phyloP scores from a whole-genome alignment of 768 basidiomycete genomes.

The Termitomyces sp. region DNA sequence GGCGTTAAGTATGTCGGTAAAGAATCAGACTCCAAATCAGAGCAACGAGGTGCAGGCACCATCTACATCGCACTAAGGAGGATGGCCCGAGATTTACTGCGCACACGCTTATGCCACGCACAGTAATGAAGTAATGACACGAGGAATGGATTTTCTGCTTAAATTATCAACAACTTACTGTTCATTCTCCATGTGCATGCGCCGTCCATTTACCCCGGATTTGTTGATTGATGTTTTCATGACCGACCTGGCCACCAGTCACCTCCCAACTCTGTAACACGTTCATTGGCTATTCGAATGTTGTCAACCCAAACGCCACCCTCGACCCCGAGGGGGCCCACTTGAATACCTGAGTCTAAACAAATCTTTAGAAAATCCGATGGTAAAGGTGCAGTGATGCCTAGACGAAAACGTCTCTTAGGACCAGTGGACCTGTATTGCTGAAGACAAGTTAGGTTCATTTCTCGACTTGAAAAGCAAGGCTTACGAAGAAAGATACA shows the following conservation, averaged over 20 bases:
- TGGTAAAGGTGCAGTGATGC: conserved; percentile 54
- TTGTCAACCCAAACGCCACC: conserved; percentile 47
- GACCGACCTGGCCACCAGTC: conserved; percentile 15
- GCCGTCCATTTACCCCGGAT: conserved; percentile 3
- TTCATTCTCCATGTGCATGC: conserved; percentile 2
- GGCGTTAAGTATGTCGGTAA: conserved; percentile 30
- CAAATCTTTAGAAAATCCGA: conserved; percentile 49
- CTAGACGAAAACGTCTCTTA: conserved; percentile 44
- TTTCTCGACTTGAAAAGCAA: background rate
- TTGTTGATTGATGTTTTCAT: background rate
- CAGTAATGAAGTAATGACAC: background rate
- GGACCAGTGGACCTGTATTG: conserved; percentile 38
- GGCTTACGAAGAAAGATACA: conserved; percentile 48
- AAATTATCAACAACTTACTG: background rate
- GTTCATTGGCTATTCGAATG: conserved; percentile 23
- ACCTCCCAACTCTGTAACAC: conserved; percentile 33
- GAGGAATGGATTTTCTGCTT: background rate
- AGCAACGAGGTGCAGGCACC: conserved; percentile 11
- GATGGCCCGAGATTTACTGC: background rate
- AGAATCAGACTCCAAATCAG: conserved; percentile 20
- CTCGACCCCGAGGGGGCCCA: conserved; percentile 27
- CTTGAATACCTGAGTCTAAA: conserved; percentile 33
- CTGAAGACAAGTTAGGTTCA: conserved; percentile 23
- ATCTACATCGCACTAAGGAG: conserved; percentile 4
- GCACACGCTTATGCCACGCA: background rate